Percentiles rank a stretch among this genome's conserved stretches.
phyloP scores from a whole-genome alignment of 148 eudicot genomes.

The Arbutus unedo region DNA sequence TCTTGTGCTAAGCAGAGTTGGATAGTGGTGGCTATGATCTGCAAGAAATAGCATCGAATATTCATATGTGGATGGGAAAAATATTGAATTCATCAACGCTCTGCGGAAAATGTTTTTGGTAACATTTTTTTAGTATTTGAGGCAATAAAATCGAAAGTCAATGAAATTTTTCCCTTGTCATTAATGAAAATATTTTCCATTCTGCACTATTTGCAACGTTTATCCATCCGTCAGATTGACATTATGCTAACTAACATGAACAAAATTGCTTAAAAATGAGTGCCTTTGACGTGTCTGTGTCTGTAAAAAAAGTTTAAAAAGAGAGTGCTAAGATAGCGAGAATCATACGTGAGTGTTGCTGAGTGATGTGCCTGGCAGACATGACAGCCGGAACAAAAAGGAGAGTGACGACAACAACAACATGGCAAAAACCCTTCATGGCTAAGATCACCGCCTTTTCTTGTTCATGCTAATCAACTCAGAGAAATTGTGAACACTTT shows the following conservation, averaged over 20 bases:
- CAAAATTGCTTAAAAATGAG: neutral
- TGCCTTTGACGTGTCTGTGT: no score
- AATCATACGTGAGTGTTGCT: slow-evolving; percentile 39
- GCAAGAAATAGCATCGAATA: neutral
- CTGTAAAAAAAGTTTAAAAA: no score
- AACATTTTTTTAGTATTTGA: no score
- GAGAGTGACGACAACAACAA: slow-evolving; percentile 15
- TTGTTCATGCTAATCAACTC: neutral
- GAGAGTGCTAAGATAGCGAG: neutral
- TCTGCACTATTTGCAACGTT: no score
- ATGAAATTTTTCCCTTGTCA: no score
- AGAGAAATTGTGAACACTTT: neutral
- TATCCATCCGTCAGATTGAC: no score
- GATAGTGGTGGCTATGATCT: slow-evolving; percentile 28
- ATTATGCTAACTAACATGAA: no score
- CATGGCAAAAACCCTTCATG: slow-evolving; percentile 26
- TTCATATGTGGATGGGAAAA: neutral
- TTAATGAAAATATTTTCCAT: no score
- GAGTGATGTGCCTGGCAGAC: slow-evolving; percentile 35
- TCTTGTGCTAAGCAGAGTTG: neutral
- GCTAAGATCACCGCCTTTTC: neutral
- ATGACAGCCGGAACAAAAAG: slow-evolving; percentile 31
- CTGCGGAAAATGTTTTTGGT: no score
- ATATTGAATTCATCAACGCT: neutral
- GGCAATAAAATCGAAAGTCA: no score